Base-by-base conservation (phyloP, 1,284 basidiomycete species). In the Takashimella tepidaria region DNA sequence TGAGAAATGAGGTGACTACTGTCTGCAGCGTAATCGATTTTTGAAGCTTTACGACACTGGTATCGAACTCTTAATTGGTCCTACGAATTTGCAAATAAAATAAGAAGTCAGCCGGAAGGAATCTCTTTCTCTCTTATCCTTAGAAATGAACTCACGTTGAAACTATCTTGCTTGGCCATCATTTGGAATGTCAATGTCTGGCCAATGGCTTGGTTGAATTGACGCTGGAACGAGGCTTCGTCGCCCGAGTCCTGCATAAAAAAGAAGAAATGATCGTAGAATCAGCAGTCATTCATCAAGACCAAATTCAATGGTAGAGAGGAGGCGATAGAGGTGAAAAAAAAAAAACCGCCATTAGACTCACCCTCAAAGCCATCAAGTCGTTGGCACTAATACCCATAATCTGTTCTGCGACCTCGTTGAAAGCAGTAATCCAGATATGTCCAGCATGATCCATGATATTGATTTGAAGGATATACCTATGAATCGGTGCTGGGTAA, bases 401-500 rank as follows among this genome's bases (percentile, higher is more conserved):
- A 12, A 97, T 75, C 20, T 79, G 77, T 55, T 84, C 74, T 2
- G 92, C 95, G 25, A 88, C 84, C 13, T 98, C 96, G 72, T 98
- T 97, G 80, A 98, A 98, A 1, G 90, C 92, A 55, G 89, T 89
- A 43, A 98, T 78, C 95, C 95, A 99, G 23, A 86, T 82, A 70
- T 92, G 88, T 20, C 85, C 86, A 13, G 90, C 88, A 76, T 87
- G 83, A 74, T 99, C 96, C 40, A 90, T 84, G 12, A 92, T 87
- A 51, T 90, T 91, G 77, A 96, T 82, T 25, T 84, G 82, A 60
- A 98, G 81, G 59, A 97, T 87, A 75, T 97, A 98, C 60, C 92
- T 95, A 73, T 93, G 83, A 63, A 91, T 83, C 3, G 95, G 95
- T 31, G 79, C 79, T 5, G 80, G 79, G 70, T 83, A 89, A 52